Base-by-base conservation (phyloP, 179 eudicot genomes). In the Pouteria campechiana region DNA sequence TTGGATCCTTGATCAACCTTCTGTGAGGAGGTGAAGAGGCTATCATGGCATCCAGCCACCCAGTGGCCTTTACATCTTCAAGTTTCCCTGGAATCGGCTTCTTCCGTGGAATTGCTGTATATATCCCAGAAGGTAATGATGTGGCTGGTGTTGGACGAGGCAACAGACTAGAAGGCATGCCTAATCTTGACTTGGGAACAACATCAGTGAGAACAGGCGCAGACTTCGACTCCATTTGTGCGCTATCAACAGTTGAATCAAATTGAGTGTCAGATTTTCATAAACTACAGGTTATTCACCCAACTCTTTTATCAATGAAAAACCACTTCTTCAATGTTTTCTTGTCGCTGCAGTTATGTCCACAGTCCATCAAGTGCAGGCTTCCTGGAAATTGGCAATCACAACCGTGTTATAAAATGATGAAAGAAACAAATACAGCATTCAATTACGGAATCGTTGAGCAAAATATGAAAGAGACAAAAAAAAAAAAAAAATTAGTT, bases 21-120 rank as follows among this genome's bases (percentile, higher is more conserved):
- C 60, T 20, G 28, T 76, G 86, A 4, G 97, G 78, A 3, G 97
- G 97, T 5, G 97, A 89, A 5, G 95, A 89, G 17, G 90, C 95
- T 46, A 64, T 63, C 97, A 89, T 89, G 2, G 93, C 74, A 21
- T 89, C 95, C 32, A 89, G 76, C 95, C 95, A 89, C n/a, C 69
- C 65, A 38, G 52, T 62, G 13, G 61, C 52, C 19, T 54, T 25
- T 30, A 57, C 73, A 52, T 68, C 73, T 30, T 62, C 73, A 1
- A 68, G 44, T 30, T 41, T 51, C 25, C 58, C 37, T 20, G 54
- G n/a, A n/a, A n/a, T n/a, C n/a, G n/a, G n/a, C 13, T 52, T 57
- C n/a, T 47, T 62, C 48, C 54, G 52, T 3, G 68, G 57, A 11
- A 57, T 53, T 4, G 57, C 31, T 28, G 57, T 52, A 33, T 57